Base-by-base conservation (phyloP, 164 flowering plant species). In the Sextonia rubra region DNA sequence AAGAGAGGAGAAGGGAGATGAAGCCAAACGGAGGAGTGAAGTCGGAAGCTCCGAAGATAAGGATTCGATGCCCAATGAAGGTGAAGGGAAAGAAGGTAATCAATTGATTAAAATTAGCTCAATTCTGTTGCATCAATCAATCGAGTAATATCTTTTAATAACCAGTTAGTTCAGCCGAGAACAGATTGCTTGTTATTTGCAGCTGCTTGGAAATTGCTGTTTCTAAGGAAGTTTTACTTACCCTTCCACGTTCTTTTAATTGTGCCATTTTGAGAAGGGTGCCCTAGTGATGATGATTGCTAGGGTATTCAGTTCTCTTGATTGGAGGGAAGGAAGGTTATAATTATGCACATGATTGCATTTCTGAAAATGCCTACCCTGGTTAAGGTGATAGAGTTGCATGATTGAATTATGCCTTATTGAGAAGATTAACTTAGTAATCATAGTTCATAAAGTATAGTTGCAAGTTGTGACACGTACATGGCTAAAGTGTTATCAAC, bases 81-180 rank as follows among this genome's bases (percentile, higher is more conserved):
- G 82, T 8, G 84, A 77, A 64, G 88, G 82, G 32, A 82, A 79
- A 32, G 82, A 82, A 78, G 92, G 92, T 89, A 84, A 25, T 62
- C 11, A 25, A 62, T 14, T 17, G 18, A 64, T 64, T 8, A 12
- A 11, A 30, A 25, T 64, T 27, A 25, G 67, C 7, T 26, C 14
- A 3, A 3, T 52, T 52, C n/a, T 52, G 20, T 52, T 52, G 58
- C n/a, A 52, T 52, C 58, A 17, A n/a, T n/a, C n/a, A n/a, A n/a
- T n/a, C n/a, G n/a, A 37, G 44, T 37, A 37, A 37, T 37, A 37
- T 7, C 0, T 37, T 8, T 1, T 8, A 37, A 37, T 37, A 5
- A 37, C 5, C 8, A 9, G 44, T 37, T 37, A 37, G 44, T 8
- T 7, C 8, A 37, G 44, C 8, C 8, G 11, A 7, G 8, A 37